Conservation (phyloP, 176 grass and related monocot species). For the Panicum miliaceum region DNA sequence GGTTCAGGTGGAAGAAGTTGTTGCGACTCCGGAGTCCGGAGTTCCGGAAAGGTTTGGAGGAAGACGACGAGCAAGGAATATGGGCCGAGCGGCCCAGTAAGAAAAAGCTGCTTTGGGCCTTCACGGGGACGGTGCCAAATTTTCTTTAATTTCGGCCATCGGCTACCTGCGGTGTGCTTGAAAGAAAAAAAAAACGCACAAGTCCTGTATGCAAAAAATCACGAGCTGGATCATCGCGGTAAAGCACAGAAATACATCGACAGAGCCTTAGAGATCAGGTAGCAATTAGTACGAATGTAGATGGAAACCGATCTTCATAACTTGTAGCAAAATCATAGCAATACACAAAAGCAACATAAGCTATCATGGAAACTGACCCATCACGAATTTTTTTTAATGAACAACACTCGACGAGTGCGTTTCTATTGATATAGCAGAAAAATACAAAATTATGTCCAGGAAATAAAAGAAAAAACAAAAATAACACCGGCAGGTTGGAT, state of each 20-base stretch:
- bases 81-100: background rate
- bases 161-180: background rate
- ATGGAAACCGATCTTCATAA: slow-evolving; percentile 5
- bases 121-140: background rate
- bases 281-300: background rate
- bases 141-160: background rate
- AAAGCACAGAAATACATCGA: background rate
- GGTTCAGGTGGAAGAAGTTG: slow-evolving; percentile 40
- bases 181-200: background rate
- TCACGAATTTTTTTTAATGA: background rate
- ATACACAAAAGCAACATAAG: background rate
- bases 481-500: too few species aligned
- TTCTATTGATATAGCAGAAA: too few species aligned
- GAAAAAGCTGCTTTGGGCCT: background rate
- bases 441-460: too few species aligned
- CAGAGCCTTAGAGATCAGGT: background rate
- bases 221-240: background rate
- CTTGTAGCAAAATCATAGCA: background rate
- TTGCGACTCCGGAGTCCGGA: slow-evolving; percentile 16
- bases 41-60: slow-evolving; percentile 1
- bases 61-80: background rate
- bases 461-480: too few species aligned
- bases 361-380: background rate
- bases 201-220: background rate
- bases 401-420: too few species aligned